These are phyloP conservation scores for Pseudotulostoma volvatum DNA, from an alignment of 495 filamentous ascomycete genomes.

Conservation along the genomic window DNA sequence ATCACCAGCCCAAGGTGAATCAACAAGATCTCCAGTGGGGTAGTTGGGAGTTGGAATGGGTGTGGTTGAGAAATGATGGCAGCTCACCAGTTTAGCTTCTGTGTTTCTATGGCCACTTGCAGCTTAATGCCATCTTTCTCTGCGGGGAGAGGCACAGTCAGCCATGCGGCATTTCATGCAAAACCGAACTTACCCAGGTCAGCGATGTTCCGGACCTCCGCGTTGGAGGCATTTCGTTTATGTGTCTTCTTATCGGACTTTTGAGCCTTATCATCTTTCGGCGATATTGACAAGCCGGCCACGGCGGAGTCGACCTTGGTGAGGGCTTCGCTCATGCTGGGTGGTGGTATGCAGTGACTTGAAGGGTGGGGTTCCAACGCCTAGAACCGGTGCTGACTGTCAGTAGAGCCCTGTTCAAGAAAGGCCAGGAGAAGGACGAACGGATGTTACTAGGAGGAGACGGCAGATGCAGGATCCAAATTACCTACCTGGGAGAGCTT, in stretches of 20 bases:
- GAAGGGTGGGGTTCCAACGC: neutral
- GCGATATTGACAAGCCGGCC: slow-evolving; percentile 53
- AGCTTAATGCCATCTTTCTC: slow-evolving; percentile 61
- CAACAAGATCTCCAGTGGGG: too few relatives aligned
- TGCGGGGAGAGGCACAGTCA: slow-evolving; percentile 16
- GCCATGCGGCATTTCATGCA: neutral
- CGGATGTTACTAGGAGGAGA: too few relatives aligned
- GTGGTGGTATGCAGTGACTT: neutral
- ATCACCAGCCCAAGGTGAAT: too few relatives aligned
- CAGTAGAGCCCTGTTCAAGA: neutral
- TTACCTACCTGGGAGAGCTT: neutral
- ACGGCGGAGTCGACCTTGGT: slow-evolving; percentile 80
- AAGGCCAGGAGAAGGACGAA: slow-evolving; percentile 10
- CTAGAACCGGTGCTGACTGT: slow-evolving; percentile 3
- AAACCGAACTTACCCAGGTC: slow-evolving; percentile 57
- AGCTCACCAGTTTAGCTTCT: slow-evolving; percentile 69
- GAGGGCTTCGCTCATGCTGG: slow-evolving; percentile 51
- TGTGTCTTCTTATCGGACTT: slow-evolving; percentile 37
- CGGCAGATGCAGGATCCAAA: slow-evolving; percentile 2
- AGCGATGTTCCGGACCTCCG: slow-evolving; percentile 59
- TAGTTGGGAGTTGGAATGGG: slow-evolving; percentile 3
- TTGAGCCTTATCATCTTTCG: slow-evolving; percentile 40
- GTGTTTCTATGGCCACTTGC: slow-evolving; percentile 71
- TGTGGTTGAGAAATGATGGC: slow-evolving; percentile 15
- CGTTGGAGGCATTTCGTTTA: slow-evolving; percentile 49